These are phyloP conservation scores for Acanthamoeba castellanii DNA, from an alignment of 208 protist species.

Conservation along the genomic window DNA sequence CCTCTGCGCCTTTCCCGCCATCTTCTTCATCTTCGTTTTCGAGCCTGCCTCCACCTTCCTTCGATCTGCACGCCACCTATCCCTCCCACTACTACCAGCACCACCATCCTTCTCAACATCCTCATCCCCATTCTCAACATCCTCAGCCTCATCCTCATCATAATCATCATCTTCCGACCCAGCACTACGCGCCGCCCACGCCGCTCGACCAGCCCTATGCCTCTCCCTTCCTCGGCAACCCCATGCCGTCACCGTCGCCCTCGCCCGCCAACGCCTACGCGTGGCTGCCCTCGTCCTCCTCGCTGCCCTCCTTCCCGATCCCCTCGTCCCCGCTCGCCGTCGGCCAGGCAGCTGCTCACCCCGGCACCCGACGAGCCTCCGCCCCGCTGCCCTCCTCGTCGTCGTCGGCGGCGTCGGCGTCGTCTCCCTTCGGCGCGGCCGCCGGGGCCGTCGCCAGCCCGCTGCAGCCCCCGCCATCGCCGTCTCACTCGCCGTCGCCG, in stretches of 20 bases:
- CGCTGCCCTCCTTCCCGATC: background rate
- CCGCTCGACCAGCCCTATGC: too few species aligned
- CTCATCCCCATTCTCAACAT: background rate
- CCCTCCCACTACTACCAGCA: background rate
- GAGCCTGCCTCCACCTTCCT: background rate
- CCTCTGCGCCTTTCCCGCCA: background rate
- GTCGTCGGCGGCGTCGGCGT: background rate
- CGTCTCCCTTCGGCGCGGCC: background rate
- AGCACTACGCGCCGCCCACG: background rate
- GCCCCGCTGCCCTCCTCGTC: background rate
- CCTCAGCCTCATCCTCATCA: too few species aligned
- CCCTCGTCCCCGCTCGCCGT: background rate
- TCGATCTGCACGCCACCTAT: background rate
- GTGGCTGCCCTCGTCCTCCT: background rate
- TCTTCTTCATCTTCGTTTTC: background rate
- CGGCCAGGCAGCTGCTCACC: too few species aligned
- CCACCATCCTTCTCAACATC: background rate
- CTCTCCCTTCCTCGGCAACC: background rate
- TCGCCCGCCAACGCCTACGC: background rate
- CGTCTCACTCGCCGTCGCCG: too few species aligned
- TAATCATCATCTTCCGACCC: too few species aligned
- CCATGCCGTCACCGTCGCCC: background rate
- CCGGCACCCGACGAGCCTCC: background rate
- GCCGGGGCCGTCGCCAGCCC: background rate
- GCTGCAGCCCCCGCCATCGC: too few species aligned